Base-by-base conservation (phyloP, 2,329 filamentous ascomycete genomes). In the Pseudofabraea citricarpa region DNA sequence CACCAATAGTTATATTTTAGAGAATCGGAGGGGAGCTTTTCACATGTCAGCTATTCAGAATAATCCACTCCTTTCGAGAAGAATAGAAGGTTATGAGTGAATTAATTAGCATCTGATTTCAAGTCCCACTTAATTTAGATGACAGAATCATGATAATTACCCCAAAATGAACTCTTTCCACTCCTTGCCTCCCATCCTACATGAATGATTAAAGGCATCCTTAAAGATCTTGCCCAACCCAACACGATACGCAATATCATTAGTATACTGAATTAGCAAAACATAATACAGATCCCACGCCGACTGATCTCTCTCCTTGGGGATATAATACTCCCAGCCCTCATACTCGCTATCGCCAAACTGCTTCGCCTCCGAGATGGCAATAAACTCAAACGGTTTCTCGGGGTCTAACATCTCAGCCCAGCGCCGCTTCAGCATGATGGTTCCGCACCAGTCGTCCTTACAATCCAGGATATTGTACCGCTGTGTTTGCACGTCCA, bases 251-350 rank as follows among this genome's bases (percentile, higher is more conserved):
- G 46, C 59, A 15, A 55, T 45, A 16, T 47, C 49, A 12, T 57
- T 50, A 12, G 51, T 47, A 1, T 51, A 24, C 41, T 59, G 48
- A 6, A 66, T 40, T 10, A 66, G 49, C 31, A 65, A 43, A 9
- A 63, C 63, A 36, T 58, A 63, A 38, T 54, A 64, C 21, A 65
- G 10, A 43, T 61, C 55, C 62, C 62, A 66, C 40, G 62, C 55
- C 9, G 51, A 56, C 44, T 63, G 47, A 12, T 60, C 49, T 12
- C 56, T 45, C 43, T 63, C 59, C 37, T 58, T 56, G 13, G 61
- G 61, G 6, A 64, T 55, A 31, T 63, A 66, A 44, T 63, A 63
- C 2, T 54, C 63, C 62, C 63, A 65, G n/a, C 39, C 50, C 7
- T 46, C 44, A 33, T 49, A 61, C 48, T 66, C 63, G 1, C 57